These are phyloP conservation scores for Malus domestica DNA, from an alignment of 306 rosid genomes.

Conservation along the genomic window DNA sequence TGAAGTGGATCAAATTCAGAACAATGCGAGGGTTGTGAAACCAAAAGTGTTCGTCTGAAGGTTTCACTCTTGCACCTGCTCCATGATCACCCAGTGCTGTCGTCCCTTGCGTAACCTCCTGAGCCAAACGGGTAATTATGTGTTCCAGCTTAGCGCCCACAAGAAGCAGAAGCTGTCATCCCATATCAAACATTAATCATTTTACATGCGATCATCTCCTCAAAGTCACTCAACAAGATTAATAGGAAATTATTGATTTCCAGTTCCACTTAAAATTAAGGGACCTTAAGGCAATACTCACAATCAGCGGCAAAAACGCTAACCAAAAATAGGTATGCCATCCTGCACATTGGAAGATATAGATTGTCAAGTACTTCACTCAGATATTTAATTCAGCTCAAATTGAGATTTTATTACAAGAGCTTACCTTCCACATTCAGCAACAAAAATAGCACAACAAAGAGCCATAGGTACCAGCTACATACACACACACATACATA, in stretches of 20 bases:
- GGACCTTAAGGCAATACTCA: slow-evolving; percentile 31
- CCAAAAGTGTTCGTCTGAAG: slow-evolving; percentile 77
- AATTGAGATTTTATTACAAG: slow-evolving; percentile 2
- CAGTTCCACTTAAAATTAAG: neutral
- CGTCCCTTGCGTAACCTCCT: slow-evolving; percentile 22
- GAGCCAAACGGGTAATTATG: slow-evolving; percentile 61
- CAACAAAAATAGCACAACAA: slow-evolving; percentile 82
- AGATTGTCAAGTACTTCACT: neutral
- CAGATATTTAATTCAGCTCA: neutral
- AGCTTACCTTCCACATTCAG: slow-evolving; percentile 64
- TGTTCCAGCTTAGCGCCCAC: slow-evolving; percentile 94
- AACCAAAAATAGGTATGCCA: slow-evolving; percentile 96
- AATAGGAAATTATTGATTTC: neutral
- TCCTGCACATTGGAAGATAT: slow-evolving; percentile 36
- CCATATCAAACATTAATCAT: slow-evolving; percentile 2
- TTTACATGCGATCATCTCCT: slow-evolving; percentile 10
- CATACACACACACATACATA: neutral
- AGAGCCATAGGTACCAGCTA: slow-evolving; percentile 93
- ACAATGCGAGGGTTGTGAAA: slow-evolving; percentile 51
- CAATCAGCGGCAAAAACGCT: slow-evolving; percentile 78
- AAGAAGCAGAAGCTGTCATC: slow-evolving; percentile 65
- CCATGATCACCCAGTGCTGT: neutral
- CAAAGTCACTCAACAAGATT: neutral
- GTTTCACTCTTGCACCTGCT: slow-evolving; percentile 38
- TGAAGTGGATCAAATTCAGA: slow-evolving; percentile 75